These are phyloP conservation scores for Arthrinium puccinioides DNA, from an alignment of 2,329 filamentous ascomycete species.

Conservation along the genomic window DNA sequence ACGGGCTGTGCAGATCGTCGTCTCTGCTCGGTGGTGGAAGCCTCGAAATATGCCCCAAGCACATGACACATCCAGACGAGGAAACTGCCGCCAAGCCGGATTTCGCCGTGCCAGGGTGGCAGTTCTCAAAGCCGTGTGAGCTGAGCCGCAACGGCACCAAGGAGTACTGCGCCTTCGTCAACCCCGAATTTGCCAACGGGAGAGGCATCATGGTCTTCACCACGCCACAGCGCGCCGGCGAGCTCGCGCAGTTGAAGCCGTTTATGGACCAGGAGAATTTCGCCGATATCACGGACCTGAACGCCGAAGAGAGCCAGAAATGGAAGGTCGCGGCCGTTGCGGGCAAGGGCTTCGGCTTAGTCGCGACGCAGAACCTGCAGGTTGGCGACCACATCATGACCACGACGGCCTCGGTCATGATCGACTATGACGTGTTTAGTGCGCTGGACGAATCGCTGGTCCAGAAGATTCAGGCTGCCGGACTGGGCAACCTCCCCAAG, in stretches of 20 bases:
- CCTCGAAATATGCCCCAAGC: too few relatives aligned
- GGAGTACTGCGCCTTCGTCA: constrained; percentile 27
- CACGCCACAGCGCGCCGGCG: constrained; percentile 21
- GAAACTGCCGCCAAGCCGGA: not conserved
- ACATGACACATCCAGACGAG: too few relatives aligned
- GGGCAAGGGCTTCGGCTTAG: constrained; percentile 30
- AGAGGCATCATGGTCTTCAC: constrained; percentile 32
- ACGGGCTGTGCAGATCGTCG: not conserved
- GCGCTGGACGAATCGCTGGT: constrained; percentile 18
- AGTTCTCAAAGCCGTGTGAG: constrained; percentile 7
- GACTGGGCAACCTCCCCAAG: constrained; percentile 21
- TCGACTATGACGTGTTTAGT: constrained; percentile 30
- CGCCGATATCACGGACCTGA: constrained; percentile 18
- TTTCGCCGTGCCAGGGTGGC: constrained; percentile 4
- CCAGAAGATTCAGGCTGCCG: constrained; percentile 22
- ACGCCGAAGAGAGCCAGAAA: constrained; percentile 12
- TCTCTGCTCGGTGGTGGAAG: not conserved
- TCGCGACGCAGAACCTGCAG: constrained; percentile 24
- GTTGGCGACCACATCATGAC: constrained; percentile 30
- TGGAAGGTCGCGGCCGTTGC: constrained; percentile 28
- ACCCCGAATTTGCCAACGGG: constrained; percentile 24
- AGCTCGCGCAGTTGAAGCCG: constrained; percentile 17
- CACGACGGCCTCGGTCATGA: constrained; percentile 28
- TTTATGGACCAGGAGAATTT: constrained; percentile 17
- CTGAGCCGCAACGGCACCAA: constrained; percentile 2